Conservation (phyloP, 2,329 filamentous ascomycete species). For the Penicillium sp. region DNA sequence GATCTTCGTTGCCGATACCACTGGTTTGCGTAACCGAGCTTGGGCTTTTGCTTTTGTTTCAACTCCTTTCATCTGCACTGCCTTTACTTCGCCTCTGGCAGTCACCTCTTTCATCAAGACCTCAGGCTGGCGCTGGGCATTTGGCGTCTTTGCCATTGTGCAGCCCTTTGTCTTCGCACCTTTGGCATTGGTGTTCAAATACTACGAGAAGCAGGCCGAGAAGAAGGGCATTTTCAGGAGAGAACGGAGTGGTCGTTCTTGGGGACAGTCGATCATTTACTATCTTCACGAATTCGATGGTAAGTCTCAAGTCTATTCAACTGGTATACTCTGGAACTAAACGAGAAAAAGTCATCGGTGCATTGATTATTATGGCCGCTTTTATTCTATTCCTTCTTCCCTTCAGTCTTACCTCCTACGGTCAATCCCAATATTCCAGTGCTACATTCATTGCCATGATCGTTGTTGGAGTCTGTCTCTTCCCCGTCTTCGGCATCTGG, state of each 20-base stretch:
- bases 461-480: not conserved
- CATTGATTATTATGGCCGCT: not conserved
- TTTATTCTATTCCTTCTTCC: not conserved
- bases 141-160: not conserved
- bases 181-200: not conserved
- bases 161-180: not conserved
- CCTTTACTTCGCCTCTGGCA: not conserved
- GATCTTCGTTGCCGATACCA: conserved; percentile 61
- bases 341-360: not conserved
- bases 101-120: not conserved
- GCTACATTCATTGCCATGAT: not conserved
- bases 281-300: not conserved
- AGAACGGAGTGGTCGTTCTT: not conserved
- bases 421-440: not conserved
- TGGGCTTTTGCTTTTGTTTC: conserved; percentile 55
- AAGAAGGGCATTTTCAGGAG: not conserved
- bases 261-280: not conserved
- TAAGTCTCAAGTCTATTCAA: not conserved
- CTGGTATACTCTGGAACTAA: too few species aligned
- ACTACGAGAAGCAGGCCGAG: not conserved
- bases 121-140: not conserved
- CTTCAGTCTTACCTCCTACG: not conserved
- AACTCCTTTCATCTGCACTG: not conserved
- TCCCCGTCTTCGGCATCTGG: not conserved
- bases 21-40: conserved; percentile 55